Evolutionary conservation across 1,139 yeast genomes (phyloP).

Genomic region (Zygosaccharomyces pseudobailii): DNA sequence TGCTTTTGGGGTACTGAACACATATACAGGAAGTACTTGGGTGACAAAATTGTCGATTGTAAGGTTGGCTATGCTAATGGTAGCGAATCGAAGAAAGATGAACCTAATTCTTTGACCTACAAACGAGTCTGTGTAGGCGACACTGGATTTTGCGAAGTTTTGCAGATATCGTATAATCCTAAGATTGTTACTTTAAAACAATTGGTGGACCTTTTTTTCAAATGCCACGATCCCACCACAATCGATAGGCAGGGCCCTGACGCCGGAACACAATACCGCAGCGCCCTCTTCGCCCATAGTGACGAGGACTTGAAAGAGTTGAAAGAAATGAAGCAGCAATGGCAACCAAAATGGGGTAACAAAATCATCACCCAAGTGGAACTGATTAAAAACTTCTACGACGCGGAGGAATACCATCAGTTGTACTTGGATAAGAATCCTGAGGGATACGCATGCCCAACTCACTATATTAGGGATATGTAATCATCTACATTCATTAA

Average conservation of each 20-base stretch:
- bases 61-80: constrained; percentile 94
- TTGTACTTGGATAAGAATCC: constrained; percentile 74
- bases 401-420: constrained; percentile 94
- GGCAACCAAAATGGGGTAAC: constrained; percentile 54
- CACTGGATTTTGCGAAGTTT: constrained; percentile 71
- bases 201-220: constrained; percentile 76
- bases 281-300: constrained; percentile 62
- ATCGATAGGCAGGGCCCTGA: constrained; percentile 73
- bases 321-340: constrained; percentile 38
- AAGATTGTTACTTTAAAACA: constrained; percentile 50
- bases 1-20: constrained; percentile 97
- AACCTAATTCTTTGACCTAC: constrained; percentile 55
- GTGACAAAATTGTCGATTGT: constrained; percentile 56
- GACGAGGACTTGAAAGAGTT: constrained; percentile 47
- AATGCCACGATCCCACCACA: constrained; percentile 81
- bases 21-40: constrained; percentile 65
- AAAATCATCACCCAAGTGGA: constrained; percentile 63
- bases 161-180: constrained; percentile 83
- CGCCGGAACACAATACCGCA: constrained; percentile 76
- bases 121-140: constrained; percentile 68
- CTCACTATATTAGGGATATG: constrained; percentile 61
- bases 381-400: constrained; percentile 68
- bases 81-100: constrained; percentile 26
- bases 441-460: constrained; percentile 81
- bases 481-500: constrained; percentile 20